Base-by-base conservation (phyloP, 1,284 basidiomycete genomes). In the Microbotryum saponariae region DNA sequence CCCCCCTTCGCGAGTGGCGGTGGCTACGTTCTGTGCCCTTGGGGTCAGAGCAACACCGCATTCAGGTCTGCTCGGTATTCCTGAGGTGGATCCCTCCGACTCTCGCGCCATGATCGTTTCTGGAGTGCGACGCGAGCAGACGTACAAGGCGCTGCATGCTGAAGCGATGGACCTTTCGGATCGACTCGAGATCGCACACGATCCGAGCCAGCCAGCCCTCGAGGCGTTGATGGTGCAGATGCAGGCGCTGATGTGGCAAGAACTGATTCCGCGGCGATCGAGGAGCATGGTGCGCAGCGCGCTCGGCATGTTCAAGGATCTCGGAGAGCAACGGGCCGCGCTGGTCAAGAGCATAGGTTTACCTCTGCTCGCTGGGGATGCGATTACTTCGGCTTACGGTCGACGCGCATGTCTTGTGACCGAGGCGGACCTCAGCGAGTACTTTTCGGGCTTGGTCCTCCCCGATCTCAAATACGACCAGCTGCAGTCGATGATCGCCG, bases 1-100 rank as follows among this genome's bases (percentile, higher is more conserved):
- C 37, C 37, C 37, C 16, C 37, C 37, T 42, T 42, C 37, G 37
- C 51, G 59, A 18, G 56, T 61, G 3, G 62, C 62, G 2, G 57
- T 59, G 21, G 54, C 62, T 6, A 57, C 48, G 1, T 66, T 66
- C 46, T 56, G 62, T 42, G 62, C 65, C 3, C 49, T 66, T 49
- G 65, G 65, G 12, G 65, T 62, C 2, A 31, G 65, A 8, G 59
- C 65, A 6, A 53, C 50, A 10, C 62, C 62, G 21, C 59, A 66
- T 33, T 66, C 65, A 27, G 37, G 60, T 1, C 60, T 64, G 25
- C 57, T 64, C n/a, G 63, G 63, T 21, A 48, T 62, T 20, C 47
- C 48, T 42, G 4, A 48, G 49, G 9, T 46, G 33, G 18, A 51
- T 33, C 2, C 37, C 52, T 1, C 59, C 56, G 20, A 21, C 9